A percentile compares a stretch with the other conserved stretches of the same genome.
phyloP scores from a whole-genome alignment of 495 filamentous ascomycete species.

The Tuber indicum region DNA sequence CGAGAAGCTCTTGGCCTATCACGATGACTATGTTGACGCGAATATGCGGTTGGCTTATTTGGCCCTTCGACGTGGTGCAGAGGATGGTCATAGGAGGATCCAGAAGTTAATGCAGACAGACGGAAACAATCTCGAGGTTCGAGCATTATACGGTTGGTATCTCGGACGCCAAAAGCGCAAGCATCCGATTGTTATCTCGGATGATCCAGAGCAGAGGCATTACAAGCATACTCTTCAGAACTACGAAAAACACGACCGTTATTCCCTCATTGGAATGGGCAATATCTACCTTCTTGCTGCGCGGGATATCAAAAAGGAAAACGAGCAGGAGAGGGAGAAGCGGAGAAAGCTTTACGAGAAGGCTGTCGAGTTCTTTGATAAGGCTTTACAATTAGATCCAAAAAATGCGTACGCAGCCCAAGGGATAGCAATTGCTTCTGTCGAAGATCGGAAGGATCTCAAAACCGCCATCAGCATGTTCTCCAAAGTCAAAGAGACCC shows the following conservation, averaged over 20 bases:
- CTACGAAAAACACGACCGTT: constrained; percentile 93
- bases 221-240: constrained; percentile 93
- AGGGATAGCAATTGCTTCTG: constrained; percentile 84
- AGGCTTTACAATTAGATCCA: constrained; percentile 83
- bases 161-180: constrained; percentile 73
- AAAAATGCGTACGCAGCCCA: constrained; percentile 95
- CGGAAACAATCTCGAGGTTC: constrained; percentile 76
- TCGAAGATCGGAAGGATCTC: constrained; percentile 87
- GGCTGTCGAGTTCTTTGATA: constrained; percentile 97
- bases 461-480: constrained; percentile 75
- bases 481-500: constrained; percentile 75
- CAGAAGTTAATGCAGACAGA: constrained; percentile 73
- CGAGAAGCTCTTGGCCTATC: constrained; percentile 70
- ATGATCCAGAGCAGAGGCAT: constrained; percentile 85
- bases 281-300: constrained; percentile 81
- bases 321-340: constrained; percentile 82
- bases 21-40: constrained; percentile 87
- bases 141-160: constrained; percentile 90
- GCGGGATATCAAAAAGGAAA: constrained; percentile 86
- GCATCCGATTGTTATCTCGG: constrained; percentile 66
- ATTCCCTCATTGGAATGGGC: constrained; percentile 91
- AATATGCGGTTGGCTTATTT: constrained; percentile 83
- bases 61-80: constrained; percentile 71
- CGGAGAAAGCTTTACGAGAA: constrained; percentile 76
- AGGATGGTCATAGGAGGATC: constrained; percentile 79